phyloP scores from a whole-genome alignment of 179 eudicot species.

The Gypsophila paniculata region DNA sequence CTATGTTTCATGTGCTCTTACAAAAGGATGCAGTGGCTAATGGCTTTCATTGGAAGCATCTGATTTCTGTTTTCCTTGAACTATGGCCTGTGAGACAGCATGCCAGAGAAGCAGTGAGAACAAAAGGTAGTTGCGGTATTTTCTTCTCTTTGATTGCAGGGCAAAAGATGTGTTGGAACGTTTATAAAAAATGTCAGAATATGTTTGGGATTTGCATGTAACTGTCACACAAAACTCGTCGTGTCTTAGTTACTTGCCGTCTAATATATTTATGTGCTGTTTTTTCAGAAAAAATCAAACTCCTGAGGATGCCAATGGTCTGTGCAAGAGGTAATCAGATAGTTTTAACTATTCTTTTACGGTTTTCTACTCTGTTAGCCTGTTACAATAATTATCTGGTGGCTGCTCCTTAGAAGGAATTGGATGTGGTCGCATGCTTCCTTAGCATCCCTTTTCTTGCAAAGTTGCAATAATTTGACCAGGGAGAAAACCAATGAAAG shows the following conservation, averaged over 20 bases:
- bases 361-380: too few relatives aligned
- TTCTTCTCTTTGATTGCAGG: slow-evolving; percentile 7
- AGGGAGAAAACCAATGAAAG: too few relatives aligned
- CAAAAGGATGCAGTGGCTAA: background rate
- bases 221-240: background rate
- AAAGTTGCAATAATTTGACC: too few relatives aligned
- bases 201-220: background rate
- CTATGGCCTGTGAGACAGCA: background rate
- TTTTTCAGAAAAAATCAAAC: slow-evolving; percentile 14
- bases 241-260: background rate
- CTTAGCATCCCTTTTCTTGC: background rate
- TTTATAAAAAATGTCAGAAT: too few relatives aligned
- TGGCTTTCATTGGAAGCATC: background rate
- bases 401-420: background rate
- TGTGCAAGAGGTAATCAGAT: background rate
- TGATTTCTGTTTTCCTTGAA: background rate
- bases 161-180: background rate
- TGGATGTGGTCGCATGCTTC: background rate
- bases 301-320: background rate
- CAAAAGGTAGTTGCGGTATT: background rate
- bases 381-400: background rate
- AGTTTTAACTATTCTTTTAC: background rate
- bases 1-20: background rate
- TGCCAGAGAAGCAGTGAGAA: slow-evolving; percentile 4
- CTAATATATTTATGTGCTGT: slow-evolving; percentile 5